Percentiles rank a stretch among this genome's conserved stretches.
Conservation (phyloP, 169 alveolate species). For the Cryptosporidium sp. region DNA sequence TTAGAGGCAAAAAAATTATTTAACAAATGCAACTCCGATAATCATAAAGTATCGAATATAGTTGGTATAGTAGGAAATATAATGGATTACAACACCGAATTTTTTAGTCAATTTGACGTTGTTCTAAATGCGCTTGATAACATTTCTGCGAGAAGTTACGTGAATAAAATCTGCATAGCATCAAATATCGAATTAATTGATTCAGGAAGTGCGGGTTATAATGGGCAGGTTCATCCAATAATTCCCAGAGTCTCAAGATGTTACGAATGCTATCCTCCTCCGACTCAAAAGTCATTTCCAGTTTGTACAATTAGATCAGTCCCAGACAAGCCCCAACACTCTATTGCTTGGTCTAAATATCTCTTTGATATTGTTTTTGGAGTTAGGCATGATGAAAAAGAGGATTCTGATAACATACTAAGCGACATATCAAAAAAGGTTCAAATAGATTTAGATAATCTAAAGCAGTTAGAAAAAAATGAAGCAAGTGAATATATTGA, state of each 20-base stretch:
- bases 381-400: slow-evolving; percentile 70
- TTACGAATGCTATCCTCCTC: slow-evolving; percentile 92
- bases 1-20: slow-evolving; percentile 81
- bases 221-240: slow-evolving; percentile 92
- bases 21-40: slow-evolving; percentile 82
- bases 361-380: slow-evolving; percentile 89
- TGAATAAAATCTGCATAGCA: slow-evolving; percentile 91
- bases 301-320: slow-evolving; percentile 98
- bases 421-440: slow-evolving; percentile 79
- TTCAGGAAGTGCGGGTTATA: slow-evolving; percentile 96
- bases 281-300: slow-evolving; percentile 92
- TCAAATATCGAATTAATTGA: slow-evolving; percentile 92
- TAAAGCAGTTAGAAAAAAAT: slow-evolving; percentile 72
- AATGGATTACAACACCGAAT: slow-evolving; percentile 84
- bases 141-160: slow-evolving; percentile 94
- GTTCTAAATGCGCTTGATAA: slow-evolving; percentile 96
- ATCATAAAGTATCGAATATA: slow-evolving; percentile 80
- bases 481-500: slow-evolving; percentile 68
- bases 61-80: slow-evolving; percentile 88
- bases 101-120: slow-evolving; percentile 89
- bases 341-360: slow-evolving; percentile 97
- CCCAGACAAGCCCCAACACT: slow-evolving; percentile 98
- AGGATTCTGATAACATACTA: slow-evolving; percentile 77
- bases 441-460: slow-evolving; percentile 20
- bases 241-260: slow-evolving; percentile 91